Percentiles rank a stretch among this genome's conserved stretches.
phyloP scores from a whole-genome alignment of 805 yeast species.

The Candida khao-thaluensis region DNA sequence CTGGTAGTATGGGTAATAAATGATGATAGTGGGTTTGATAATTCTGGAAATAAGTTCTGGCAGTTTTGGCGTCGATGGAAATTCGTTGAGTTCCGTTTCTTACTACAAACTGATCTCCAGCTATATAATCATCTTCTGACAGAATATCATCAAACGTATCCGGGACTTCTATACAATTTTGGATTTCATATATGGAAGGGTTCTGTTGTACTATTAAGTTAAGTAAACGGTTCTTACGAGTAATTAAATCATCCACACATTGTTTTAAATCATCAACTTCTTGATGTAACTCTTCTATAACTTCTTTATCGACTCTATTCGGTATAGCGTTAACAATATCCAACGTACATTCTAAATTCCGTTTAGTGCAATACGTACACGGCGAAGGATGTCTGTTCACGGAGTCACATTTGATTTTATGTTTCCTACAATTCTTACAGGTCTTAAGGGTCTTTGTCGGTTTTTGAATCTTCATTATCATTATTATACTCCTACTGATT shows the following conservation, averaged over 20 bases:
- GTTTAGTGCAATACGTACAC: conserved; percentile 56
- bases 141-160: background rate
- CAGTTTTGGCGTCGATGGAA: conserved; percentile 9
- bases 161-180: conserved; percentile 22
- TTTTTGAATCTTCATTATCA: conserved; percentile 12
- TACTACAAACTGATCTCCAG: conserved; percentile 11
- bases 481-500: too few relatives aligned
- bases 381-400: conserved; percentile 49
- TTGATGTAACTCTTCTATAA: conserved; percentile 24
- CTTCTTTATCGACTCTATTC: conserved; percentile 37
- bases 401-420: conserved; percentile 67
- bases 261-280: conserved; percentile 26
- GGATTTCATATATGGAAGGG: conserved; percentile 25
- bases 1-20: conserved; percentile 34
- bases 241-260: conserved; percentile 24
- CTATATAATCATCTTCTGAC: background rate
- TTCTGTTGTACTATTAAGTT: conserved; percentile 11
- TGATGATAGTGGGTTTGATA: conserved; percentile 29
- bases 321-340: conserved; percentile 53
- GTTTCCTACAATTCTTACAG: conserved; percentile 63
- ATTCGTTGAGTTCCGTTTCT: conserved; percentile 1
- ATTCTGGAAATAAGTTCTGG: conserved; percentile 15
- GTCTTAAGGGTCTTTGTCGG: conserved; percentile 43
- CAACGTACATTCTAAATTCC: conserved; percentile 51
- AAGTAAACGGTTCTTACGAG: conserved; percentile 18